Percentiles rank a stretch among this genome's conserved stretches.
phyloP scores from a whole-genome alignment of 129 eudicot species.

The Silybum marianum region DNA sequence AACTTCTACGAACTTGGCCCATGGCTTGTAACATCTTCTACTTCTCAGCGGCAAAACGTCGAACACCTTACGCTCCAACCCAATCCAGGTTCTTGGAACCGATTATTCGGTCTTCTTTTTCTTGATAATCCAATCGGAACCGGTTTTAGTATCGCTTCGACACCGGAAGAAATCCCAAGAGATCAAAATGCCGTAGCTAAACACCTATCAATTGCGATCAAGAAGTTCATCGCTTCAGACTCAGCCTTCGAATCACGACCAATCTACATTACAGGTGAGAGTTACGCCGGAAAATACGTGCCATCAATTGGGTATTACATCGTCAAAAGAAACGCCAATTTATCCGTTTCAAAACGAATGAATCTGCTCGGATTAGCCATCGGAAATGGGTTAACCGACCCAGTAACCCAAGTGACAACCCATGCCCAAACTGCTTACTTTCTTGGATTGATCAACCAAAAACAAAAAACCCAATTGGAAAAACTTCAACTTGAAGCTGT shows the following conservation, averaged over 20 bases:
- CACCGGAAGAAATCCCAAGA: conserved; percentile 61
- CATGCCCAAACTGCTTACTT: conserved; percentile 68
- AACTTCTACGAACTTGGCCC: conserved; percentile 68
- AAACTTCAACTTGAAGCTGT: conserved; percentile 40
- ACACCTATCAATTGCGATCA: conserved; percentile 56
- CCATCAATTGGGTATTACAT: conserved; percentile 67
- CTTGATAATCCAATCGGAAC: conserved; percentile 72
- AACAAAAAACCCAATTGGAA: conserved; percentile 59
- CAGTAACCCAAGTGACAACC: conserved; percentile 62
- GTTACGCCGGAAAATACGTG: conserved; percentile 71
- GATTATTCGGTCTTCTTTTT: conserved; percentile 59
- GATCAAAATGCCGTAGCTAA: conserved; percentile 53
- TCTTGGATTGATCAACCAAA: conserved; percentile 63
- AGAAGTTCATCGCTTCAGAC: conserved; percentile 45
- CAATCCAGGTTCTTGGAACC: conserved; percentile 62
- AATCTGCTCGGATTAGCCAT: conserved; percentile 75
- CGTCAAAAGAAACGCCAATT: conserved; percentile 41
- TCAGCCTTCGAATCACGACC: conserved; percentile 45
- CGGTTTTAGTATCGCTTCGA: conserved; percentile 67
- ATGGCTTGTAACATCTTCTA: conserved; percentile 33
- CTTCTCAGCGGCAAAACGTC: conserved; percentile 21
- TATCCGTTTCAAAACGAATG: conserved; percentile 34
- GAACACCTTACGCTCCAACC: conserved; percentile 42
- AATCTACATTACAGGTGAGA: conserved; percentile 66
- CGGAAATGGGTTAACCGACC: conserved; percentile 86